phyloP scores from a whole-genome alignment of 73 alveolate species.

The Symbiodinium pilosum region DNA sequence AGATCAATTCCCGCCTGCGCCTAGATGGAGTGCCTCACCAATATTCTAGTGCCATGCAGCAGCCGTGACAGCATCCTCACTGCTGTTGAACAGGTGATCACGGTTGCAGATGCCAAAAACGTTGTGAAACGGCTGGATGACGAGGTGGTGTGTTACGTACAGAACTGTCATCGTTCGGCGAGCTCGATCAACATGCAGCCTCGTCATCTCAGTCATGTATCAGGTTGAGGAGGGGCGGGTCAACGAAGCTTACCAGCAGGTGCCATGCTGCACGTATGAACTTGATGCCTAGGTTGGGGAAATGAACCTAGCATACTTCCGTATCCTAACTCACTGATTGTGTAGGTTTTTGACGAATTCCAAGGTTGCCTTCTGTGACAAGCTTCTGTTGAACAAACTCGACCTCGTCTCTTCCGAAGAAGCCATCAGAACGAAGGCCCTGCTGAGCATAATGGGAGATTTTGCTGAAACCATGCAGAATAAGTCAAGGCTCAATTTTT shows the following conservation, averaged over 20 bases:
- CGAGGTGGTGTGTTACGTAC: neutral
- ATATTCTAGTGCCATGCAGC: neutral
- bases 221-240: slow-evolving; percentile 80
- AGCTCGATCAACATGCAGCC: too few relatives aligned
- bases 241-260: slow-evolving; percentile 94
- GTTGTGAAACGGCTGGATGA: slow-evolving; percentile 52
- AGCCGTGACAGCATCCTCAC: neutral
- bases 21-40: slow-evolving; percentile 71
- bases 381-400: slow-evolving; percentile 72
- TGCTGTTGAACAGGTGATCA: slow-evolving; percentile 41
- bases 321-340: too few relatives aligned
- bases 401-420: slow-evolving; percentile 68
- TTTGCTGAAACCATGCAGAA: too few relatives aligned
- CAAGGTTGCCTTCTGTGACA: slow-evolving; percentile 89
- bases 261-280: too few relatives aligned
- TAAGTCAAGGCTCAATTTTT: too few relatives aligned
- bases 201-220: neutral
- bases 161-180: too few relatives aligned
- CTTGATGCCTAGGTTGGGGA: too few relatives aligned
- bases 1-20: slow-evolving; percentile 67
- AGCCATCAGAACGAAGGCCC: slow-evolving; percentile 50
- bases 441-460: too few relatives aligned
- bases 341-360: too few relatives aligned
- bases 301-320: too few relatives aligned
- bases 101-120: slow-evolving; percentile 87